Evolutionary conservation across 2,329 filamentous ascomycete species (phyloP), one percentile per base, ranked within the genome.

Genomic region (Cytospora paraplurivora): DNA sequence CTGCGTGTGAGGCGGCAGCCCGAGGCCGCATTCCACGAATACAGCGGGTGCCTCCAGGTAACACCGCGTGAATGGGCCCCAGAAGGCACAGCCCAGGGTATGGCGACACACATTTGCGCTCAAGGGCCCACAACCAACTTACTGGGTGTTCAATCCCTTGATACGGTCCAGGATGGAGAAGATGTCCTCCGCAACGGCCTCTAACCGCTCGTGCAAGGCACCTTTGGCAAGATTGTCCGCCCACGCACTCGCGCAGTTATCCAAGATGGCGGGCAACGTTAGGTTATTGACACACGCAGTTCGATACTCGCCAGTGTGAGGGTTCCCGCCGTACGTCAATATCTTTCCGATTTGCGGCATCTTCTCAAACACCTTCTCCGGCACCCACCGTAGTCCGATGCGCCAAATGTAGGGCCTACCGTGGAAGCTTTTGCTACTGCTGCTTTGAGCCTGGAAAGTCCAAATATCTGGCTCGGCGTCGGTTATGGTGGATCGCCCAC

Each of bases 351-450:
- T 50, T 17, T 47, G 62, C 0, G 51, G n/a, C 37, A 62, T 38
- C 7, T 41, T 37, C 12, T 55, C 49, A 34, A 66, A 62, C 1
- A 35, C 63, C 59, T 12, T 67, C 7, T 62, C 37, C 11, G 73
- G 70, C 56, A 79, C 77, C 66, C 77, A 78, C 57, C 75, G 72
- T 47, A 82, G 71, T 12, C 73, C 71, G 1, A 83, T 72, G n/a
- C 15, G 41, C 59, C 59, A 61, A 7, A 34, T 34, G 32, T 51
- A 38, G 4, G 54, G 60, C 3, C 3, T 41, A 50, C 19, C 69
- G 67, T 19, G 73, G 0, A 62, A 19, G 19, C 41, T 44, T 17
- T 17, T 44, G 17, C 7, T 8, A 7, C 17, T 19, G 17, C 74
- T 72, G 55, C 73, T 76, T 0, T 72, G 71, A 0, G 78, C 77